Conservation (phyloP, 2,329 filamentous ascomycete species). For the Exophiala sideris region DNA sequence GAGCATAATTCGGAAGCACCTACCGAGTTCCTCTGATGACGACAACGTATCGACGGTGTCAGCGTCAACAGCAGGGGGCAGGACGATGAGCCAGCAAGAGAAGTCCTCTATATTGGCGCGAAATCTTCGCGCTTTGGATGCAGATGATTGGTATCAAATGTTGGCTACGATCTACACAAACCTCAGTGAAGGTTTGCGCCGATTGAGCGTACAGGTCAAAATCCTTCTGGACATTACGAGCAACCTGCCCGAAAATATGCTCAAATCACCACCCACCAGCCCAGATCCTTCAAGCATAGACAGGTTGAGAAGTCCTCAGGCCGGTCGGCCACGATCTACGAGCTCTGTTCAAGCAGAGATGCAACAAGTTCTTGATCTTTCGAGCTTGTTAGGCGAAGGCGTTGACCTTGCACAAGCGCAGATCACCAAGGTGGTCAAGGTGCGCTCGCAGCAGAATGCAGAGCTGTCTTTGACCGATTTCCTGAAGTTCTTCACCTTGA, state of each 20-base stretch:
- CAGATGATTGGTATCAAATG: conserved; percentile 79
- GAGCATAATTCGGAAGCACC: conserved; percentile 73
- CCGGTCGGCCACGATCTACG: conserved; percentile 20
- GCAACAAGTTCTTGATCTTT: conserved; percentile 62
- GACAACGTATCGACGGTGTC: conserved; percentile 89
- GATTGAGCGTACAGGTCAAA: conserved; percentile 87
- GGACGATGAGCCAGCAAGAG: conserved; percentile 73
- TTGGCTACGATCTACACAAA: conserved; percentile 79
- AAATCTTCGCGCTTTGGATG: conserved; percentile 78
- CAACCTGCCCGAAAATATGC: conserved; percentile 39
- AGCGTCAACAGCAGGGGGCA: conserved; percentile 70
- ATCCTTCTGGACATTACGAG: conserved; percentile 92
- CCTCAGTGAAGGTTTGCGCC: conserved; percentile 79
- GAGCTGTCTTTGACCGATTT: conserved; percentile 56
- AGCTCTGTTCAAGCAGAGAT: conserved; percentile 54
- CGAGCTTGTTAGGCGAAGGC: conserved; percentile 62
- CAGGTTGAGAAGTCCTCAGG: conserved; percentile 16
- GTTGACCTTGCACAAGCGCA: conserved; percentile 64
- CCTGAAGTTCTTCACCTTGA: conserved; percentile 60
- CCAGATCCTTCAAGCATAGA: conserved; percentile 34
- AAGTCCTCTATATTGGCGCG: conserved; percentile 84
- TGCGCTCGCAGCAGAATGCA: conserved; percentile 59
- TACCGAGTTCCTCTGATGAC: conserved; percentile 91
- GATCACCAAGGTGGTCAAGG: conserved; percentile 62
- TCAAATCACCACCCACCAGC: conserved; percentile 49